A percentile compares a stretch with the other conserved stretches of the same genome.
phyloP scores from a whole-genome alignment of 768 basidiomycete species.

The Mycena filopes region DNA sequence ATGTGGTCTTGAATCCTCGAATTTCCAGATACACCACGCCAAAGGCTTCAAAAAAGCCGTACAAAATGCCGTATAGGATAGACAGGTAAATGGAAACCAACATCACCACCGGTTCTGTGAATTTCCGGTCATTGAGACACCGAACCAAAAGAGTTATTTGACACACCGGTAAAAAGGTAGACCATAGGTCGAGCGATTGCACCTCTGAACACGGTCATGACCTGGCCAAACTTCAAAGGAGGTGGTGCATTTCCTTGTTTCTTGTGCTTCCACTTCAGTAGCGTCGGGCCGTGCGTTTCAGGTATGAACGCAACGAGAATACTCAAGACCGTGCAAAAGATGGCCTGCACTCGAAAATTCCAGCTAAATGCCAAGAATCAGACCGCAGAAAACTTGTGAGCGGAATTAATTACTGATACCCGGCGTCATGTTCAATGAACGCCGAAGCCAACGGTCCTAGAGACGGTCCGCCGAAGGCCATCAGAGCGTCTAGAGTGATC shows the following conservation, averaged over 20 bases:
- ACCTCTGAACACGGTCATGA: constrained; percentile 19
- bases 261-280: constrained; percentile 23
- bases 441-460: constrained; percentile 28
- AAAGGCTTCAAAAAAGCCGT: constrained; percentile 32
- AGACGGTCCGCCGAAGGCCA: constrained; percentile 31
- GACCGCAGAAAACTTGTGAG: neutral
- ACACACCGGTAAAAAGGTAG: constrained; percentile 30
- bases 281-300: constrained; percentile 32
- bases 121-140: neutral
- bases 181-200: constrained; percentile 23
- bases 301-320: constrained; percentile 24
- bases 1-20: constrained; percentile 23
- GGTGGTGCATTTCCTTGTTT: constrained; percentile 15
- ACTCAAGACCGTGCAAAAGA: constrained; percentile 26
- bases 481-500: constrained; percentile 17
- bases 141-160: neutral
- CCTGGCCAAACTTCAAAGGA: constrained; percentile 2
- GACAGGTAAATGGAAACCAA: constrained; percentile 29
- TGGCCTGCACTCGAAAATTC: constrained; percentile 32
- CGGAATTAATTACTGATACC: constrained; percentile 16
- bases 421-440: constrained; percentile 28
- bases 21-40: constrained; percentile 27
- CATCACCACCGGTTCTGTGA: constrained; percentile 32
- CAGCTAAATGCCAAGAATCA: constrained; percentile 22
- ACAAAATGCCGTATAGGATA: constrained; percentile 30